Base-by-base conservation (phyloP, 768 basidiomycete species). In the Artomyces pyxidatus region DNA sequence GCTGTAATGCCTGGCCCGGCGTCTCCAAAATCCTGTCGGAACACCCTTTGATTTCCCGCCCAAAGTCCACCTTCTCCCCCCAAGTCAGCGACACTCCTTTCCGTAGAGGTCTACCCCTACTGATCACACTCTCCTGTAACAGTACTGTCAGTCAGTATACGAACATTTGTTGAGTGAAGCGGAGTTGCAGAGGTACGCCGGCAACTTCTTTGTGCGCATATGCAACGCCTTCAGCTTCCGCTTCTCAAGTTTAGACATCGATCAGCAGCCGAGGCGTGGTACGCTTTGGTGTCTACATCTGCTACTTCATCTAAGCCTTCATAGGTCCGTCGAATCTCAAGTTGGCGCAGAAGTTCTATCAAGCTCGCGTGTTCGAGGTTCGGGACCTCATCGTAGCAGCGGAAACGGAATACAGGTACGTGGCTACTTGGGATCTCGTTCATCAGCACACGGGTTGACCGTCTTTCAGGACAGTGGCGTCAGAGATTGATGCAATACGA, bases 331-430 rank as follows among this genome's bases (percentile, higher is more conserved):
- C 69, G 8, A 83, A 89, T 57, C 72, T 84, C 9, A 68, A 72
- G 43, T 75, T 96, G 35, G 90, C 93, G 1, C 80, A 87, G 61
- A 83, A 73, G 43, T 78, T 82, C 63, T 95, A 88, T 60, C 65
- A 73, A 35, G 71, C 73, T 4, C 83, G 92, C 26, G 71, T 90
- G 30, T 61, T 74, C 16, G 87, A 95, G 57, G 69, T 96, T 3
- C 77, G 80, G 48, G 71, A 71, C n/a, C 72, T 83, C 38, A 89
- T 96, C 35, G 59, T 73, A 27, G 73, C 68, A 1, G 85, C 93
- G 61, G 93, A 95, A 67, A 63, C 67, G 25, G 80, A 76, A 49
- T 96, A 93, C 77, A 88, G 80, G 88, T 85, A 60, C 23, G 75
- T 40, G 37, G 7, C 35, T 28, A 12, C 45, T 29, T 12, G 23